Evolutionary conservation across 371 early-diverging fungal species (phyloP), one percentile per base, ranked within the genome.

Genomic region (Circinella minor): DNA sequence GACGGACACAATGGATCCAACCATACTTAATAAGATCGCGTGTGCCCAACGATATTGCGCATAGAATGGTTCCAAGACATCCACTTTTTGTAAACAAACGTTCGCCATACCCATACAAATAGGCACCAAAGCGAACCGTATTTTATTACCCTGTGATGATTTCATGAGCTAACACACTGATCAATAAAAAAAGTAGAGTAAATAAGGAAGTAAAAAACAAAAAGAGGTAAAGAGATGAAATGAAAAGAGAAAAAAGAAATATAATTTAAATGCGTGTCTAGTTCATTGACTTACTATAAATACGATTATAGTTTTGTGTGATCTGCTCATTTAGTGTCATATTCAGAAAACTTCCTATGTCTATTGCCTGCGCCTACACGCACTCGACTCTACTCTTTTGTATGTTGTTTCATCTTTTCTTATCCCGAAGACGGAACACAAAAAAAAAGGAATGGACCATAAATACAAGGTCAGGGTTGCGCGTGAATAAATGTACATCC

Each of bases 1-100:
- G 7, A 69, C 38, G 0, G 71, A 71, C 11, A 73, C 65, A 17
- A 69, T 43, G 34, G 73, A 67, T 18, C 75, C 78, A 36, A 78
- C 48, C 8, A 73, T 7, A 36, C 78, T 73, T 36, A 74, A 60
- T 13, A 72, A 4, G 36, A 75, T 55, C 4, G 75, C 67, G 36
- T 67, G 66, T 5, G 73, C 73, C 69, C 74, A 75, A 13, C 67
- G 66, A 61, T 77, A 71, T 55, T 78, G 75, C 14, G 69, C 69
- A 48, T 64, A 74, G 36, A 78, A 75, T n/a, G 71, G 63, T 27
- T 71, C 70, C 15, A 78, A 73, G 10, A 73, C 10, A 18, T 49
- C 51, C 27, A 61, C 66, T 38, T 71, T 43, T 17, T 37, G 46
- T 55, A 77, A 49, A 4, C 70, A 66, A 38, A 71, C 65, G 18